Conservation (phyloP, 2,329 filamentous ascomycete species). For the Didymella lethalis region DNA sequence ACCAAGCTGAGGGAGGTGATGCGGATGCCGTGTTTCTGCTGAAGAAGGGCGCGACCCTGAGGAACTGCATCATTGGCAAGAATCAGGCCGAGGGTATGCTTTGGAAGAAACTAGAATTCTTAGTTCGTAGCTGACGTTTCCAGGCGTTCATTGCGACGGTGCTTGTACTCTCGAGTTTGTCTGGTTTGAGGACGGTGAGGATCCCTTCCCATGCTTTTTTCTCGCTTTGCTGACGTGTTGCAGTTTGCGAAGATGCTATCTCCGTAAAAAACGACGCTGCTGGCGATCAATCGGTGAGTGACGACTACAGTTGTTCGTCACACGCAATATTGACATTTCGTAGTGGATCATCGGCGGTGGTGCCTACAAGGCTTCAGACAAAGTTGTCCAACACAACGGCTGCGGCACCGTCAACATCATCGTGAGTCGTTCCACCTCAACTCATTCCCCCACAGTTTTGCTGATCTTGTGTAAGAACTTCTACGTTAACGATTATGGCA, state of each 20-base stretch:
- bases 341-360: constrained; percentile 49
- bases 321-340: constrained; percentile 20
- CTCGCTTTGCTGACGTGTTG: not conserved
- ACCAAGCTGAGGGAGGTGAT: constrained; percentile 31
- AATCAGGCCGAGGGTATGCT: constrained; percentile 56
- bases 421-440: constrained; percentile 2
- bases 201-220: not conserved
- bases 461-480: constrained; percentile 22
- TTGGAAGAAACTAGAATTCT: not conserved
- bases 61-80: constrained; percentile 62
- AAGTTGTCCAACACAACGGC: constrained; percentile 51
- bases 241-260: constrained; percentile 49
- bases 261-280: constrained; percentile 35
- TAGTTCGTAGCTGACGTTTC: not conserved
- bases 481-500: constrained; percentile 39
- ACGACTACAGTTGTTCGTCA: no score
- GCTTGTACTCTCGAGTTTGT: constrained; percentile 57
- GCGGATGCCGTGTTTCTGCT: constrained; percentile 60
- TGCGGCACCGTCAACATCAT: constrained; percentile 44
- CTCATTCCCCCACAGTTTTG: not conserved
- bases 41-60: constrained; percentile 56
- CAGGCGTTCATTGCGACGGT: constrained; percentile 55
- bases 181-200: constrained; percentile 45
- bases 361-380: constrained; percentile 44
- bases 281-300: constrained; percentile 25